Evolutionary conservation across 192 early-diverging fungal genomes (phyloP), one percentile per base, ranked within the genome.

Genomic region (Podila epicladia): DNA sequence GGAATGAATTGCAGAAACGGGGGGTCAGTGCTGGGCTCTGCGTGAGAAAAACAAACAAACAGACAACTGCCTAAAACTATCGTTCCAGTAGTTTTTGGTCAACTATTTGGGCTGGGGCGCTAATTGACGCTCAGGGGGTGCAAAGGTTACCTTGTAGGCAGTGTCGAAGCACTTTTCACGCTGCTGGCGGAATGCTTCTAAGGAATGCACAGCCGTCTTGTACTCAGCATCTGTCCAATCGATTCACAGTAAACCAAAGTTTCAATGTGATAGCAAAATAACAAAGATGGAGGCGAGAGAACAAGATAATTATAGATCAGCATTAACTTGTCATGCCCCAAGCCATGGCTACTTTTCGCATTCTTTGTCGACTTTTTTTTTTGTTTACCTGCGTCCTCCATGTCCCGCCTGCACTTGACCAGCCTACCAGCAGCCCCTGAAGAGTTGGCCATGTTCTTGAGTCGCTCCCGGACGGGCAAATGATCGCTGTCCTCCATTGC

Each of bases 371-470:
- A 55, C 5, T 55, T 55, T 55, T 55, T 24, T 55, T 55, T 55
- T 55, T 24, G n/a, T 20, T 37, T 72, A 68, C 77, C 77, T 65
- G 77, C 70, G 12, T 80, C 77, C 32, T 80, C 77, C 77, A 80
- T 69, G 45, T 80, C 77, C 9, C 77, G 65, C 49, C 58, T 80
- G 63, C 67, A 62, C 71, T 80, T 80, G 62, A 33, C 71, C n/a
- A 73, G 62, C 35, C 77, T 48, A 29, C 77, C 77, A 48, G 77
- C 77, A 22, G 71, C 77, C 11, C 77, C 77, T 3, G 77, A 64
- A 4, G 77, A 67, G 22, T 66, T 80, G 29, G 77, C 62, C 33
- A 80, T 31, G 22, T 73, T 80, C 67, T 80, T 80, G 57, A 80
- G 77, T 19, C 67, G 35, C 24, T 80, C 77, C 13, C 71, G 65